phyloP scores from a whole-genome alignment of 2,329 filamentous ascomycete species.

The Myriosclerotinia duriaeana region DNA sequence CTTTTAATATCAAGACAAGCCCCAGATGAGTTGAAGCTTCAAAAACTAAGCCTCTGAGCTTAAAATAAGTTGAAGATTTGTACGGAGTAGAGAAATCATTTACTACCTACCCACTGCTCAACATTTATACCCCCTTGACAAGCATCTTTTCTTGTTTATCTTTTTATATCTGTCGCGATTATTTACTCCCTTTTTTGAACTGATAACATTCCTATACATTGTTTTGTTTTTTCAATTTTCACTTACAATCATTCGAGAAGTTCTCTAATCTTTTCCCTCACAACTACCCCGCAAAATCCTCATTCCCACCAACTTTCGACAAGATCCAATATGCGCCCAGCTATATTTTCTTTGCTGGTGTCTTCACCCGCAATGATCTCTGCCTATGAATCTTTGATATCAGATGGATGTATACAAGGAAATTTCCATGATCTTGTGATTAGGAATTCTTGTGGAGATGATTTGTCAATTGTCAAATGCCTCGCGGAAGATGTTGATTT shows the following conservation, averaged over 20 bases:
- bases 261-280: background rate
- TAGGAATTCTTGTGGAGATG: conserved; percentile 31
- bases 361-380: conserved; percentile 28
- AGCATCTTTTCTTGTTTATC: conserved; percentile 3
- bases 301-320: background rate
- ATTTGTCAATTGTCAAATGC: conserved; percentile 31
- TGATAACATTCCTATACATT: background rate
- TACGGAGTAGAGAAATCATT: background rate
- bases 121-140: background rate
- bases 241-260: background rate
- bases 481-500: conserved; percentile 28
- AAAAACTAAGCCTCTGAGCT: background rate
- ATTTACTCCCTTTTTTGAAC: background rate
- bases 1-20: background rate
- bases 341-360: conserved; percentile 23
- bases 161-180: background rate
- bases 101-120: background rate
- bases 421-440: conserved; percentile 30
- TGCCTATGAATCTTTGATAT: conserved; percentile 20
- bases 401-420: conserved; percentile 26
- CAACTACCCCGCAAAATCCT: background rate
- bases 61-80: conserved; percentile 2
- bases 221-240: background rate
- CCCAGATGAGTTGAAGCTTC: conserved; percentile 4
- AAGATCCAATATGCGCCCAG: conserved; percentile 31